phyloP scores from a whole-genome alignment of 768 basidiomycete species.

The Auricularia sp. region DNA sequence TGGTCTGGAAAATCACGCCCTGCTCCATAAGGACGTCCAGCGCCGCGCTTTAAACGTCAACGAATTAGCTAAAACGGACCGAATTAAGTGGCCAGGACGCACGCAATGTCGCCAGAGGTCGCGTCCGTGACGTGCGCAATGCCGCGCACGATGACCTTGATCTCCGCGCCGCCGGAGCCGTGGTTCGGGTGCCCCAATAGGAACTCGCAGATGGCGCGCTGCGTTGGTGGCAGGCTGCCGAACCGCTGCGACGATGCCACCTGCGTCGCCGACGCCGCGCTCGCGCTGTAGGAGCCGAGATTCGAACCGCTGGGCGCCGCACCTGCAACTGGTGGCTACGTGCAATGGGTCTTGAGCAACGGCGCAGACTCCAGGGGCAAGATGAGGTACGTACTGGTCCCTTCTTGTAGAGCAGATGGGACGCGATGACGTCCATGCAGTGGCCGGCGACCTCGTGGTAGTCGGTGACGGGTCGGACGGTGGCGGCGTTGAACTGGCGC shows the following conservation, averaged over 20 bases:
- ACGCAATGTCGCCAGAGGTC: not conserved
- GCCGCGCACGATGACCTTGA: not conserved
- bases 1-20: not conserved
- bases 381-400: not conserved
- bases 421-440: slow-evolving; percentile 52
- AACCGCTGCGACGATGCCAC: not conserved
- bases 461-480: slow-evolving; percentile 61
- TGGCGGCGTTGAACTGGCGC: slow-evolving; percentile 69
- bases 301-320: not conserved
- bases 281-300: not conserved
- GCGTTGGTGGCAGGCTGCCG: not conserved
- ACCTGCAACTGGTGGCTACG: not conserved
- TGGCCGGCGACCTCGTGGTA: slow-evolving; percentile 77
- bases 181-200: not conserved
- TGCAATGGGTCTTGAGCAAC: not conserved
- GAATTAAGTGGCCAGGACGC: not conserved
- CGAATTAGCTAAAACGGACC: not conserved
- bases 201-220: not conserved
- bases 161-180: not conserved
- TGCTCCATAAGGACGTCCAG: not conserved
- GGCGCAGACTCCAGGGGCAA: not conserved
- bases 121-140: not conserved
- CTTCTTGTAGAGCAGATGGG: not conserved
- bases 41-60: not conserved
- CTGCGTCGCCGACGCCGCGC: not conserved